Percentiles rank a stretch among this genome's conserved stretches.
Evolutionary conservation across 345 rosid species (phyloP).

Genomic region (Atalantia buxifolia): DNA sequence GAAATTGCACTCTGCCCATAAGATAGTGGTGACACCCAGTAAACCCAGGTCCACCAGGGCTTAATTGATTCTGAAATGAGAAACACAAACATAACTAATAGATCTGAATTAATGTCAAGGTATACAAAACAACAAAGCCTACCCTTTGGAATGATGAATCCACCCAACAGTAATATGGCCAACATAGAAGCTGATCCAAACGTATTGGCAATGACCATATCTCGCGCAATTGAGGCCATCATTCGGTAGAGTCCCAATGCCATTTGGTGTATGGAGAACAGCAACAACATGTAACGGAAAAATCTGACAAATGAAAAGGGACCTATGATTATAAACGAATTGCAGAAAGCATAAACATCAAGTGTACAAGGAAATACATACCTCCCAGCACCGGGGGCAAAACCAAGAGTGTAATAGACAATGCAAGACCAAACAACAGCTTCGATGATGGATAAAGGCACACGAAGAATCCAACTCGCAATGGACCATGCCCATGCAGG

Average conservation of each 20-base stretch:
- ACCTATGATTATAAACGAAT: constrained; percentile 2
- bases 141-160: constrained; percentile 89
- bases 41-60: constrained; percentile 91
- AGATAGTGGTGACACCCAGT: constrained; percentile 81
- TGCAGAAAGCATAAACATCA: background rate
- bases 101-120: background rate
- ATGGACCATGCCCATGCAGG: constrained; percentile 92
- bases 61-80: constrained; percentile 52
- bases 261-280: constrained; percentile 83
- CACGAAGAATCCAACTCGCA: constrained; percentile 76
- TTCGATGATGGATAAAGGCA: constrained; percentile 83
- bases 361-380: constrained; percentile 29
- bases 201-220: constrained; percentile 83
- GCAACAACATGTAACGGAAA: constrained; percentile 74
- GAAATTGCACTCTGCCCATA: constrained; percentile 77
- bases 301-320: constrained; percentile 42
- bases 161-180: constrained; percentile 68
- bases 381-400: constrained; percentile 78
- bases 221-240: constrained; percentile 78
- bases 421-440: constrained; percentile 83
- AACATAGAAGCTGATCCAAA: constrained; percentile 73
- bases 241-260: constrained; percentile 78
- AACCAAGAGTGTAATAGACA: constrained; percentile 81
- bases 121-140: constrained; percentile 4
- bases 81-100: constrained; percentile 2